phyloP scores from a whole-genome alignment of 768 basidiomycete genomes.

The Holtermanniella nyarrowii region DNA sequence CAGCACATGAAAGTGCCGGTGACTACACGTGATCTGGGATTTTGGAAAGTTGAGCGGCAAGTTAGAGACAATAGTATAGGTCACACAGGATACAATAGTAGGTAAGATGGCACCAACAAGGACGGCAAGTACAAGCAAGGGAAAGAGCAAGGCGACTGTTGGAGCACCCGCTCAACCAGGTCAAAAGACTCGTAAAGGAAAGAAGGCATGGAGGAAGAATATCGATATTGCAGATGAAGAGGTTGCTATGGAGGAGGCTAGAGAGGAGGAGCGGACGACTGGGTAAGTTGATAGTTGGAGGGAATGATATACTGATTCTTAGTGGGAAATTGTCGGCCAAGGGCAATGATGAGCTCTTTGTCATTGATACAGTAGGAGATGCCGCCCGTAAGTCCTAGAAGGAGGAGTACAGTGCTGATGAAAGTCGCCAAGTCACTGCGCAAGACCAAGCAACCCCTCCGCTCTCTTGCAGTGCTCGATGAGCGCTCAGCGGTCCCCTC shows the following conservation, averaged over 20 bases:
- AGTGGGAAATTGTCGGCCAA: slow-evolving; percentile 36
- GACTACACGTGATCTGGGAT: background rate
- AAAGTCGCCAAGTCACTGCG: slow-evolving; percentile 32
- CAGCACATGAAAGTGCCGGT: no score
- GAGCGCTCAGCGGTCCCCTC: slow-evolving; percentile 84
- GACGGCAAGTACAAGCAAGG: background rate
- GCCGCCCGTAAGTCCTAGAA: slow-evolving; percentile 49
- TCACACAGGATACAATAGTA: background rate
- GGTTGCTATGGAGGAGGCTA: slow-evolving; percentile 58
- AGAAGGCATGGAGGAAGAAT: slow-evolving; percentile 87
- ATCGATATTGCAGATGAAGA: slow-evolving; percentile 75
- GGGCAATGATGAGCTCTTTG: slow-evolving; percentile 64
- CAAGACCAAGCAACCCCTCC: slow-evolving; percentile 29
- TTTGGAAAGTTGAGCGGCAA: background rate
- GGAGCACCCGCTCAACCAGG: slow-evolving; percentile 42
- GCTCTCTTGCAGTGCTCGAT: slow-evolving; percentile 64
- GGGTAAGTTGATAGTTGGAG: slow-evolving; percentile 51
- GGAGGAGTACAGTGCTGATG: background rate
- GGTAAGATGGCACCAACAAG: background rate
- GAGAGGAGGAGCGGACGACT: slow-evolving; percentile 68
- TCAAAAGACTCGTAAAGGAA: slow-evolving; percentile 78
- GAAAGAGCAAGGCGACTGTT: slow-evolving; percentile 6
- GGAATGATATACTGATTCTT: background rate
- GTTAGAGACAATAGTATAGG: background rate
- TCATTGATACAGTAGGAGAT: slow-evolving; percentile 70